phyloP scores from a whole-genome alignment of 2,329 filamentous ascomycete genomes.

The Cladosporium oxysporum region DNA sequence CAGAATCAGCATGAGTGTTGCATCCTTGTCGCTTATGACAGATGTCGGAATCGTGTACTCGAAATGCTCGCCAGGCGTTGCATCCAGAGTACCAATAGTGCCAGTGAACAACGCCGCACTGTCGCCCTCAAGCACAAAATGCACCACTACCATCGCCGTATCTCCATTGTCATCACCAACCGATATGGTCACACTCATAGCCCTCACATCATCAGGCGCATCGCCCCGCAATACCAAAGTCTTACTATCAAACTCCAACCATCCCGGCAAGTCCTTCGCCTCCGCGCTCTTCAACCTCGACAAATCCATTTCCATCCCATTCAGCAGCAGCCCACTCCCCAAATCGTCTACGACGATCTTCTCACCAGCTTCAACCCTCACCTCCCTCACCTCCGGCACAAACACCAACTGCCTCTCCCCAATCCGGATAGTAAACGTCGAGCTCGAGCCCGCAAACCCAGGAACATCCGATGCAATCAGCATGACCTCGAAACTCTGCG shows the following conservation, averaged over 20 bases:
- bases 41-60: slow-evolving; percentile 49
- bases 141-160: slow-evolving; percentile 58
- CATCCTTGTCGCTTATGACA: slow-evolving; percentile 44
- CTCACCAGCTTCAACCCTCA: slow-evolving; percentile 39
- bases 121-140: slow-evolving; percentile 40
- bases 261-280: slow-evolving; percentile 61
- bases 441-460: slow-evolving; percentile 70
- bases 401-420: slow-evolving; percentile 70
- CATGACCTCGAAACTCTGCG: slow-evolving; percentile 70
- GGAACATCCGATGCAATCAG: slow-evolving; percentile 76
- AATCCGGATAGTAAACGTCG: slow-evolving; percentile 71
- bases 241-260: slow-evolving; percentile 66
- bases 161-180: slow-evolving; percentile 63
- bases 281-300: slow-evolving; percentile 54
- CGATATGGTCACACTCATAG: slow-evolving; percentile 63
- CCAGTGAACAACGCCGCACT: slow-evolving; percentile 45
- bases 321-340: slow-evolving; percentile 37
- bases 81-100: slow-evolving; percentile 48
- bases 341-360: slow-evolving; percentile 37
- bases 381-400: slow-evolving; percentile 44
- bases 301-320: slow-evolving; percentile 46
- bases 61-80: slow-evolving; percentile 53
- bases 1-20: slow-evolving; percentile 48
- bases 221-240: slow-evolving; percentile 66
- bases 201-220: slow-evolving; percentile 59